Percentiles rank a stretch among this genome's conserved stretches.
phyloP scores from a whole-genome alignment of 176 grass and related monocot species.

The Avena atlantica region DNA sequence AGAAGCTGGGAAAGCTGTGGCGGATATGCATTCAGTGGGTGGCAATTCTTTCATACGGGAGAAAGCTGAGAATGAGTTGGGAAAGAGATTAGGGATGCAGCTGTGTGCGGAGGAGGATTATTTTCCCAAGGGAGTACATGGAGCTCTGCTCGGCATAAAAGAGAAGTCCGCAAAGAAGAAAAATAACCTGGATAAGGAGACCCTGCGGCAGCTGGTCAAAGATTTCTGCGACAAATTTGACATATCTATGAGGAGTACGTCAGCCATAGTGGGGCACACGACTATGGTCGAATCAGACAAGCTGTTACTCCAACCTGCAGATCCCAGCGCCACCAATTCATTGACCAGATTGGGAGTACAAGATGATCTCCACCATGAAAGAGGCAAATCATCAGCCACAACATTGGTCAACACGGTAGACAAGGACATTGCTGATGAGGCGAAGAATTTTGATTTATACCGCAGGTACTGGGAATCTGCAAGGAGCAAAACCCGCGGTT shows the following conservation, averaged over 20 bases:
- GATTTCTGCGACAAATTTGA: neutral
- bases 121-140: no score
- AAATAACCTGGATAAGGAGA: neutral
- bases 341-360: neutral
- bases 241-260: neutral
- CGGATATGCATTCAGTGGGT: no score
- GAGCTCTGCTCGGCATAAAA: no score
- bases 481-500: neutral
- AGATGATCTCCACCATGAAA: neutral
- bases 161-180: no score
- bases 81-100: no score
- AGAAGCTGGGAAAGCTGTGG: no score
- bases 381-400: neutral
- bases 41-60: no score
- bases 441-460: neutral
- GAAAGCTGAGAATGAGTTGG: no score
- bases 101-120: no score
- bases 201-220: neutral
- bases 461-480: neutral
- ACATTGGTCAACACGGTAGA: neutral
- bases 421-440: neutral
- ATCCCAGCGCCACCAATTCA: neutral
- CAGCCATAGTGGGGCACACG: neutral
- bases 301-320: neutral
- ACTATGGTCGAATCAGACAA: neutral